Base-by-base conservation (phyloP, 192 early-diverging fungal genomes). In the Coemansia sp. region DNA sequence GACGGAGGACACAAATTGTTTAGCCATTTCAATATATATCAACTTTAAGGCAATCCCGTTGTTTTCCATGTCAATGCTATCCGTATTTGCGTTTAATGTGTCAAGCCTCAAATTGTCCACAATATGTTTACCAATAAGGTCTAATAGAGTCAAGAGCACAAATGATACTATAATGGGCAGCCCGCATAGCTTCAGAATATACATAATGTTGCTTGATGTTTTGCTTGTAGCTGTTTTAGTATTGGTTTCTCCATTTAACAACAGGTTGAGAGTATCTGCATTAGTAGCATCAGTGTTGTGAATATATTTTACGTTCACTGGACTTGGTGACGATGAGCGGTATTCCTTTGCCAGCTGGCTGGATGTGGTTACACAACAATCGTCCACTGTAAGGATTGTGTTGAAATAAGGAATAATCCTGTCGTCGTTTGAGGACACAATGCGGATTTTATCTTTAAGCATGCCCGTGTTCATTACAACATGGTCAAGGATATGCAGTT, bases 341-440 rank as follows among this genome's bases (percentile, higher is more conserved):
- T 62, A 47, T 13, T 32, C 22, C 0, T 47, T 19, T 12, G 61
- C 42, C 1, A 26, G 8, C 62, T 64, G 62, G 7, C 8, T n/a
- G 2, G 3, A 6, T 5, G 16, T 26, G 4, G 62, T 52, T 18
- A 42, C 48, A n/a, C 18, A 32, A 6, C 93, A 91, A 21, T 91
- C 83, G 40, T 93, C 86, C 63, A 94, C 75, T 41, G 85, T 76
- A 9, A 93, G 63, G 3, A 94, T 72, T 42, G 81, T 85, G 65
- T 94, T 90, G 21, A 87, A 88, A 55, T 86, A 72, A 8, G 90
- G 89, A 37, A 94, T 57, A 58, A 88, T 84, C 60, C 91, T 87
- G 0, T 93, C 69, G 63, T 88, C 87, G 78, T 96, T 91, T 1
- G 92, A 93, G 1, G 93, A 90, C 61, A 96, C 71, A 18, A 96